phyloP scores from a whole-genome alignment of 805 yeast species.

The Candida xyloterini region DNA sequence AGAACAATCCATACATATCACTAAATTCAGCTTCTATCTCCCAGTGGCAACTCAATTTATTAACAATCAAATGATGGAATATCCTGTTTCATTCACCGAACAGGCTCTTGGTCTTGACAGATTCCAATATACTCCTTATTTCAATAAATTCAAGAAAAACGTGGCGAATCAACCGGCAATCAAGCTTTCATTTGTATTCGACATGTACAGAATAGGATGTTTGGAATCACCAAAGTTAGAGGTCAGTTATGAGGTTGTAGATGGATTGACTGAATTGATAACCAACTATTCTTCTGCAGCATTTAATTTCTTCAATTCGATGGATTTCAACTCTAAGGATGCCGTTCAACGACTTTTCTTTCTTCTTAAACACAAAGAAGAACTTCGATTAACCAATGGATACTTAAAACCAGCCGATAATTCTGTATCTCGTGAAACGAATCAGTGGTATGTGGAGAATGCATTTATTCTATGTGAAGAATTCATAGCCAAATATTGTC shows the following conservation, averaged over 20 bases:
- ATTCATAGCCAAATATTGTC: conserved; percentile 28
- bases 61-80: conserved; percentile 12
- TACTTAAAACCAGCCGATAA: conserved; percentile 12
- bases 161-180: conserved; percentile 11
- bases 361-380: conserved; percentile 25
- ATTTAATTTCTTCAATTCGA: conserved; percentile 9
- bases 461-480: conserved; percentile 32
- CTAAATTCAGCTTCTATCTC: conserved; percentile 23
- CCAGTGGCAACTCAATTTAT: conserved; percentile 26
- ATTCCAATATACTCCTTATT: conserved; percentile 9
- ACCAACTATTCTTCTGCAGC: conserved; percentile 3
- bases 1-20: conserved; percentile 13
- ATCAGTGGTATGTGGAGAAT: conserved; percentile 26
- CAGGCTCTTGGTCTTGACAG: not conserved
- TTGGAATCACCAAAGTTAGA: conserved; percentile 1
- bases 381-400: conserved; percentile 19
- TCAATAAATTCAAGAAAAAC: conserved; percentile 6
- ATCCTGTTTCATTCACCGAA: conserved; percentile 15
- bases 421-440: conserved; percentile 2
- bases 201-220: conserved; percentile 2
- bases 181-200: conserved; percentile 8
- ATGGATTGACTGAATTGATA: conserved; percentile 6
- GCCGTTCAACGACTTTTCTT: conserved; percentile 23
- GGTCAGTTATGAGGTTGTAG: conserved; percentile 5
- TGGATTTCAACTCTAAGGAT: conserved; percentile 2